Evolutionary conservation across 164 flowering plant genomes (phyloP).

Genomic region (Vitis rotundifolia): DNA sequence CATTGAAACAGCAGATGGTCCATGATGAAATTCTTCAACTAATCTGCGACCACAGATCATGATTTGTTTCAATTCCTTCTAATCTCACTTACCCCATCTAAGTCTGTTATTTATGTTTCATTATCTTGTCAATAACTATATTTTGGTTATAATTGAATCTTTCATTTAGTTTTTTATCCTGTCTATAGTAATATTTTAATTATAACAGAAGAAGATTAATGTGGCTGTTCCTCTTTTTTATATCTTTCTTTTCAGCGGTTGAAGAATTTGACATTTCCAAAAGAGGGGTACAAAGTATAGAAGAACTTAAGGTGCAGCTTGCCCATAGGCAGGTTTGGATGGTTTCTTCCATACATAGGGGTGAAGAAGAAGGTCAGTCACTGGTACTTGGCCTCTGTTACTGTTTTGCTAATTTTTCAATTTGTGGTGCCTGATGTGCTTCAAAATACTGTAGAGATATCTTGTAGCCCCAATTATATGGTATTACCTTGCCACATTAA

Average conservation of each 20-base stretch:
- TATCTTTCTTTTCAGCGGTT: constrained; percentile 37
- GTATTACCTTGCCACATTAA: neutral
- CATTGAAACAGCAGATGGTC: neutral
- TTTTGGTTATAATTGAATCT: neutral
- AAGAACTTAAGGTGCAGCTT: constrained; percentile 56
- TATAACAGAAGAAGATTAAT: neutral
- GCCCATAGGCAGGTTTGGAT: constrained; percentile 73
- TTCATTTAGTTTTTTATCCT: too few relatives aligned
- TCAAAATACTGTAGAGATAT: neutral
- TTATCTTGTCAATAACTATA: neutral
- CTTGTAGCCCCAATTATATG: constrained; percentile 4
- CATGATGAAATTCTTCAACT: too few relatives aligned
- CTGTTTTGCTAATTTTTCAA: constrained; percentile 1
- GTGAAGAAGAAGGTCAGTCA: constrained; percentile 80
- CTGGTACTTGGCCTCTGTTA: constrained; percentile 6
- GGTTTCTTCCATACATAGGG: constrained; percentile 89
- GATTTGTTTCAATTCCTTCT: neutral
- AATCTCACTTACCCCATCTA: neutral
- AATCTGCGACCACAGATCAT: neutral
- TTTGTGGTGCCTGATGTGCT: neutral
- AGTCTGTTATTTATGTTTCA: neutral
- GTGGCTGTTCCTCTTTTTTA: neutral
- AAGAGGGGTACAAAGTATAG: constrained; percentile 26
- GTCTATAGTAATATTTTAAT: too few relatives aligned
- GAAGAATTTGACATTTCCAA: constrained; percentile 38